These are phyloP conservation scores for Dipteronia dyeriana DNA, from an alignment of 345 rosid species.

Conservation along the genomic window DNA sequence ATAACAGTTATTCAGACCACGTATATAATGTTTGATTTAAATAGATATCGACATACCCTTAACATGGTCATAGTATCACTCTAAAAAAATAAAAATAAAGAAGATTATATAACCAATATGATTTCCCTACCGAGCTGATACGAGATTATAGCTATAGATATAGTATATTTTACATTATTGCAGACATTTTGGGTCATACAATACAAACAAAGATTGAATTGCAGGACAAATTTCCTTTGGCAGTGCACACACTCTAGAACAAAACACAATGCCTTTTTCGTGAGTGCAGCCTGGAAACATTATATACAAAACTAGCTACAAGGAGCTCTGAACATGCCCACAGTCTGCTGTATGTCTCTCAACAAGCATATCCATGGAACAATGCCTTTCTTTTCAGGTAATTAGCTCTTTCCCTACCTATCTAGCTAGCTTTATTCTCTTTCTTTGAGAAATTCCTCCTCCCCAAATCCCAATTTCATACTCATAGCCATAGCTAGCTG, in stretches of 20 bases:
- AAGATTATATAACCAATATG: too few relatives aligned
- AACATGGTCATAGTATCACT: too few relatives aligned
- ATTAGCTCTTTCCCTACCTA: neutral
- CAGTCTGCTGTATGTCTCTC: neutral
- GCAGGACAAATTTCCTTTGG: constrained; percentile 13
- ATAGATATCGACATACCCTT: too few relatives aligned
- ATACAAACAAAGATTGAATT: neutral
- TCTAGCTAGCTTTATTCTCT: neutral
- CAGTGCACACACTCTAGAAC: neutral
- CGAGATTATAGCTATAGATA: neutral
- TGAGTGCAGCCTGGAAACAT: neutral
- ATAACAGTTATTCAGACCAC: too few relatives aligned
- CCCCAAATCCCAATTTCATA: too few relatives aligned
- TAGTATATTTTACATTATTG: neutral
- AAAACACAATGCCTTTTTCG: neutral
- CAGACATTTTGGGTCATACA: neutral
- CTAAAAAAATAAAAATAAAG: too few relatives aligned
- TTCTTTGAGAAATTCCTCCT: neutral
- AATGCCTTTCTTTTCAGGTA: neutral
- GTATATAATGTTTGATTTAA: too few relatives aligned
- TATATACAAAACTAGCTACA: neutral
- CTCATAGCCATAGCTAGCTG: too few relatives aligned
- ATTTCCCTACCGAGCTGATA: neutral
- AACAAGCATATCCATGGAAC: constrained; percentile 1
- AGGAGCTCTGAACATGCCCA: neutral